Percentiles rank a stretch among this genome's conserved stretches.
Conservation (phyloP, 352 stramenopile genomes). For the Phytophthora macrochlamydospora region DNA sequence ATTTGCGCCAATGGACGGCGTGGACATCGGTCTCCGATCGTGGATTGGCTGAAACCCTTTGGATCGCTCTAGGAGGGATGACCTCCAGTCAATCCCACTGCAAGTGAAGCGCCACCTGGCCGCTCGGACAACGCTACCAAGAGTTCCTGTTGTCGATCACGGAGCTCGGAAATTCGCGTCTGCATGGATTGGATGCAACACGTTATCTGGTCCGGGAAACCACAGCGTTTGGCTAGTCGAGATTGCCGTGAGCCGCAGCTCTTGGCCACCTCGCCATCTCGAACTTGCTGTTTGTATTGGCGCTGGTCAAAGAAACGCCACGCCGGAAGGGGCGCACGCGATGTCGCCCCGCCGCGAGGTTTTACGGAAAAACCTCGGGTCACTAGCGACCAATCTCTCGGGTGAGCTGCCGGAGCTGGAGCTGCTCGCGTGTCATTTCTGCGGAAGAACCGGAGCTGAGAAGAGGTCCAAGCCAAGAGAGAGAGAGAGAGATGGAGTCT, state of each 20-base stretch:
- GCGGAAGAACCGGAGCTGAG: slow-evolving; percentile 44
- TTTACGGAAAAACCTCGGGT: slow-evolving; percentile 43
- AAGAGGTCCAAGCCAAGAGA: slow-evolving; percentile 14
- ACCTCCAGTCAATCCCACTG: background rate
- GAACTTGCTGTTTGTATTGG: slow-evolving; percentile 13
- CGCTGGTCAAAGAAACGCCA: slow-evolving; percentile 22
- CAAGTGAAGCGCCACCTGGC: background rate
- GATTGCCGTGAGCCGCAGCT: background rate
- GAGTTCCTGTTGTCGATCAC: background rate
- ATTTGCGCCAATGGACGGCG: background rate
- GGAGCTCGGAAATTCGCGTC: background rate
- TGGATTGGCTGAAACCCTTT: slow-evolving; percentile 2
- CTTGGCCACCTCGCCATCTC: slow-evolving; percentile 1
- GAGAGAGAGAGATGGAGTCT: slow-evolving; percentile 43
- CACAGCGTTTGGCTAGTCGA: slow-evolving; percentile 14
- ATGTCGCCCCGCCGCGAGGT: slow-evolving; percentile 41
- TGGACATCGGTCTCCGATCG: background rate
- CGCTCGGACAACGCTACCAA: background rate
- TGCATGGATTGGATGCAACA: background rate
- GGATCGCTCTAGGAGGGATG: background rate
- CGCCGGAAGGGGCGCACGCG: background rate
- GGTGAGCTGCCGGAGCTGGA: background rate
- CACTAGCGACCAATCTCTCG: slow-evolving; percentile 37
- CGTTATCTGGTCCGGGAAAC: background rate
- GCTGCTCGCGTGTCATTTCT: slow-evolving; percentile 45